phyloP scores from a whole-genome alignment of 116 monocot genomes.

The Thalassia testudinum region DNA sequence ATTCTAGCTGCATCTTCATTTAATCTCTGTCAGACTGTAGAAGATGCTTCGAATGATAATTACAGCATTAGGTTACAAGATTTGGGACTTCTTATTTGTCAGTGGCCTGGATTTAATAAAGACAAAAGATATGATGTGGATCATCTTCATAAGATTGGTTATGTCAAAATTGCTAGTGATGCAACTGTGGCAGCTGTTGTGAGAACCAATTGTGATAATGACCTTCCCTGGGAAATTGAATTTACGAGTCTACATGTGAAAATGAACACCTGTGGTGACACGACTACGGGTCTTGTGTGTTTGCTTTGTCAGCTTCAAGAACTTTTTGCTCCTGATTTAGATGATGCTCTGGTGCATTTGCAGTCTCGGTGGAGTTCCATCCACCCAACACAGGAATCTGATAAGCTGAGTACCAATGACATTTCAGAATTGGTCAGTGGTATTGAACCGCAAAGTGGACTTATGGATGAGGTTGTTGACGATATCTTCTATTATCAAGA shows the following conservation, averaged over 20 bases:
- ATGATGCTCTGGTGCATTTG: slow-evolving; percentile 68
- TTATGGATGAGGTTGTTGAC: slow-evolving; percentile 88
- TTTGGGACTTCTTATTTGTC: slow-evolving; percentile 69
- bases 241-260: slow-evolving; percentile 52
- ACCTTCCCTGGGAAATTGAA: slow-evolving; percentile 66
- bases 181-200: slow-evolving; percentile 45
- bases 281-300: slow-evolving; percentile 46
- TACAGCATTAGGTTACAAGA: slow-evolving; percentile 59
- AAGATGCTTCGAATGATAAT: slow-evolving; percentile 15
- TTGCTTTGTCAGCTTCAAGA: slow-evolving; percentile 70
- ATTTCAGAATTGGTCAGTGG: slow-evolving; percentile 13
- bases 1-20: slow-evolving; percentile 87
- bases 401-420: slow-evolving; percentile 10
- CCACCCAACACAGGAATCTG: slow-evolving; percentile 21
- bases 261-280: slow-evolving; percentile 63
- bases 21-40: slow-evolving; percentile 23
- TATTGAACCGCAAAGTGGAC: slow-evolving; percentile 18
- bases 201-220: slow-evolving; percentile 24
- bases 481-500: slow-evolving; percentile 51
- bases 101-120: slow-evolving; percentile 19
- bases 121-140: slow-evolving; percentile 24
- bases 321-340: slow-evolving; percentile 83
- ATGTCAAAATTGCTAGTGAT: slow-evolving; percentile 68
- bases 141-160: slow-evolving; percentile 49
- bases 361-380: slow-evolving; percentile 80